Percentiles rank a stretch among this genome's conserved stretches.
These are phyloP conservation scores for Racocetra persica DNA, from an alignment of 371 early-diverging fungal species.

Conservation along the genomic window DNA sequence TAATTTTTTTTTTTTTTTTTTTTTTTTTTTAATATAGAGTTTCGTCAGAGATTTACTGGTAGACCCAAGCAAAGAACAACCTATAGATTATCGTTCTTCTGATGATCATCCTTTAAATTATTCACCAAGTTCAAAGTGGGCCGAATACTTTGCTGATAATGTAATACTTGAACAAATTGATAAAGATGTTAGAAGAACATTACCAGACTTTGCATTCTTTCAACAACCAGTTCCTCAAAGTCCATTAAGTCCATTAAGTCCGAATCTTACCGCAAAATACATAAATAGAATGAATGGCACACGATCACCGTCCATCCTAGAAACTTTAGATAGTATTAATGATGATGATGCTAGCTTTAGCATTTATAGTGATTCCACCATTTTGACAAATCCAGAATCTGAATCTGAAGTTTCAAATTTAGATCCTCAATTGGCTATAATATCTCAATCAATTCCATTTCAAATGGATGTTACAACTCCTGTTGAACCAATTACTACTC, in stretches of 20 bases:
- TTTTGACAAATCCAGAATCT: not conserved
- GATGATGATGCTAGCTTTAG: not conserved
- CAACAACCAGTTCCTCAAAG: constrained; percentile 68
- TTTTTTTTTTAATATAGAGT: constrained; percentile 48
- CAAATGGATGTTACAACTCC: not conserved
- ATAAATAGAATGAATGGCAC: constrained; percentile 38
- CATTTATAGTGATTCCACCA: constrained; percentile 22
- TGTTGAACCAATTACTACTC: constrained; percentile 61
- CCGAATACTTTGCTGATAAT: constrained; percentile 65
- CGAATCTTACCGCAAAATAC: constrained; percentile 40
- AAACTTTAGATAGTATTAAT: constrained; percentile 11
- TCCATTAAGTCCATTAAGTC: constrained; percentile 60
- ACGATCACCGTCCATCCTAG: constrained; percentile 21
- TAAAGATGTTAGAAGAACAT: constrained; percentile 82
- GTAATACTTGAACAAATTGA: constrained; percentile 79
- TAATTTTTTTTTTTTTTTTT: too few relatives aligned
- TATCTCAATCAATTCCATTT: not conserved
- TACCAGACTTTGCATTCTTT: constrained; percentile 85
- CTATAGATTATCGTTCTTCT: constrained; percentile 32
- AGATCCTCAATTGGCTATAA: constrained; percentile 23
- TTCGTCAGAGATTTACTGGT: constrained; percentile 66
- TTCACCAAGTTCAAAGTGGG: constrained; percentile 60
- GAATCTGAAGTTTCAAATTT: constrained; percentile 1
- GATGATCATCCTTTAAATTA: constrained; percentile 52
- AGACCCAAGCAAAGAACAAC: constrained; percentile 56